Evolutionary conservation across 768 basidiomycete genomes (phyloP).

Genomic region (Mycena galericulata): DNA sequence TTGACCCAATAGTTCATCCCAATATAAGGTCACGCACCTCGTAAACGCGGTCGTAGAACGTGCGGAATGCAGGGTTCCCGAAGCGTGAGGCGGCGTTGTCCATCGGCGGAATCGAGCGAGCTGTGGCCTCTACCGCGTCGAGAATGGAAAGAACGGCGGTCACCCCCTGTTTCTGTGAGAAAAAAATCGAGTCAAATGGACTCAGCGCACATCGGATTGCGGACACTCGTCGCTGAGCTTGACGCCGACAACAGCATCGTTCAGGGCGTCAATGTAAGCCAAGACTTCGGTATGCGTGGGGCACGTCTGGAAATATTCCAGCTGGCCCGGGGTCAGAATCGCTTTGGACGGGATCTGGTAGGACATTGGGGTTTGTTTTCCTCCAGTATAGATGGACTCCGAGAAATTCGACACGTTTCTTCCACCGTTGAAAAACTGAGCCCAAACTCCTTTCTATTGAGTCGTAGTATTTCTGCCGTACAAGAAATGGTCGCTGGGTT

Average conservation of each 20-base stretch:
- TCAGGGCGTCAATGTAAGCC: constrained; percentile 78
- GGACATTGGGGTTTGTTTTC: too few species aligned
- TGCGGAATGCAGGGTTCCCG: constrained; percentile 96
- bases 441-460: too few species aligned
- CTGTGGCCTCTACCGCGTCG: constrained; percentile 73
- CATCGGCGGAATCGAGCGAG: constrained; percentile 81
- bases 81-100: constrained; percentile 93
- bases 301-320: constrained; percentile 85
- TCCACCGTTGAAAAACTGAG: too few species aligned
- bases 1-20: background rate
- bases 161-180: constrained; percentile 63
- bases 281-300: constrained; percentile 76
- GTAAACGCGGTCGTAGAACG: constrained; percentile 86
- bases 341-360: constrained; percentile 73
- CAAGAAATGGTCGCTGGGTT: too few species aligned
- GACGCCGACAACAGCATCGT: constrained; percentile 77
- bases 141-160: constrained; percentile 72
- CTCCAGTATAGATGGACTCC: too few species aligned
- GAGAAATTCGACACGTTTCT: too few species aligned
- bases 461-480: too few species aligned
- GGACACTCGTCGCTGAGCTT: constrained; percentile 77
- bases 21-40: constrained; percentile 63
- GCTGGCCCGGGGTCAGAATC: constrained; percentile 82
- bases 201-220: constrained; percentile 72
- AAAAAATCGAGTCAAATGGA: constrained; percentile 13